A percentile compares a stretch with the other conserved stretches of the same genome.
These are phyloP conservation scores for Gaultheria prostrata DNA, from an alignment of 148 eudicot species.

Conservation along the genomic window DNA sequence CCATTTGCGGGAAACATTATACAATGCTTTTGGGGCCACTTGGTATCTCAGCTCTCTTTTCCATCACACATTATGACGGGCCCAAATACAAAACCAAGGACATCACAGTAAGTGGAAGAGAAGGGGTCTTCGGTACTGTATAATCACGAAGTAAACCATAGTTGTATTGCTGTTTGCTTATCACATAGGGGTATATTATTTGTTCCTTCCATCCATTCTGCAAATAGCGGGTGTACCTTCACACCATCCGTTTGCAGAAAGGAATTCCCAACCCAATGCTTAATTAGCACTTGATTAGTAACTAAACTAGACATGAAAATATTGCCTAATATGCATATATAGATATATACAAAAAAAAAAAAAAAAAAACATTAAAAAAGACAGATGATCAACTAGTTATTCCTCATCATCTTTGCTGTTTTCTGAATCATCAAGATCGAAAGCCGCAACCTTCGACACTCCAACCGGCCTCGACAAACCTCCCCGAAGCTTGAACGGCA, in stretches of 20 bases:
- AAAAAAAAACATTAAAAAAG: no score
- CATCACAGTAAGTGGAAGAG: no score
- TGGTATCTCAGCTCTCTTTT: no score
- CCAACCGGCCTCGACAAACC: constrained; percentile 30
- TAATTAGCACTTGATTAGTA: background rate
- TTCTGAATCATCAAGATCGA: constrained; percentile 45
- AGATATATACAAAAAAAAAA: background rate
- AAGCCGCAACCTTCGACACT: constrained; percentile 50
- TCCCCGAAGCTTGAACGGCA: constrained; percentile 17
- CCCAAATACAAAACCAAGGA: no score
- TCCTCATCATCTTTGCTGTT: constrained; percentile 23
- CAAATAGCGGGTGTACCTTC: background rate
- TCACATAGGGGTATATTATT: no score
- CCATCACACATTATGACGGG: no score
- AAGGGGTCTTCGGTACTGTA: no score
- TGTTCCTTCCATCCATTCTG: background rate
- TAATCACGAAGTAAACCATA: no score
- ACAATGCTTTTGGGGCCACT: no score
- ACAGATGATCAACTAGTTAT: constrained; percentile 12
- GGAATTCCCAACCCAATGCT: background rate
- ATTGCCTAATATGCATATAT: background rate
- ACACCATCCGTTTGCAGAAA: background rate
- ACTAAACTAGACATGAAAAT: background rate
- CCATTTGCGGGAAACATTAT: no score
- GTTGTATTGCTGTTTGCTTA: no score